Conservation (phyloP, 2,329 filamentous ascomycete species). For the Gyromitra esculenta region DNA sequence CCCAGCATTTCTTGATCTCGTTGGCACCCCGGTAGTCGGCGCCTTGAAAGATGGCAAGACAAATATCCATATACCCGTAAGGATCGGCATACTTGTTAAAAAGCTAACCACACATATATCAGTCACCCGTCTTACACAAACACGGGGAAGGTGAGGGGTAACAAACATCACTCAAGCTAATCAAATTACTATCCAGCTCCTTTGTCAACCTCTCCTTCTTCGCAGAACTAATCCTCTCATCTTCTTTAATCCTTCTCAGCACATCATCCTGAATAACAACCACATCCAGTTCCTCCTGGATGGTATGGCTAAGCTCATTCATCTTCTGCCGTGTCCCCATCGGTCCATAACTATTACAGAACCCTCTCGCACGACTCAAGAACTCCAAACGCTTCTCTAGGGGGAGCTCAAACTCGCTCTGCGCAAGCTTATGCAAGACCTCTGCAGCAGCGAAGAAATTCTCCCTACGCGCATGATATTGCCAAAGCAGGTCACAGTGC, state of each 20-base stretch:
- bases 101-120: constrained; percentile 67
- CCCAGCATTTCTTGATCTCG: constrained; percentile 86
- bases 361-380: constrained; percentile 88
- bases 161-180: constrained; percentile 78
- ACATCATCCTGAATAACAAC: constrained; percentile 96
- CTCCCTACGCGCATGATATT: constrained; percentile 86
- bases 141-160: background rate
- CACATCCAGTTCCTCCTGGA: constrained; percentile 86
- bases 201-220: constrained; percentile 72
- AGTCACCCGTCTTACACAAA: constrained; percentile 48
- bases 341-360: constrained; percentile 82
- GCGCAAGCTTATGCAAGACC: constrained; percentile 84
- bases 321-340: constrained; percentile 81
- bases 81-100: constrained; percentile 92
- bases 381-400: constrained; percentile 88
- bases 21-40: constrained; percentile 90
- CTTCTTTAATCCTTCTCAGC: constrained; percentile 77
- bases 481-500: constrained; percentile 90
- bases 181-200: constrained; percentile 79
- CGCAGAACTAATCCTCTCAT: constrained; percentile 73
- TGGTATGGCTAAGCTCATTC: constrained; percentile 84
- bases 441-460: constrained; percentile 86
- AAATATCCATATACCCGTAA: constrained; percentile 92
- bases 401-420: constrained; percentile 80
- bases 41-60: constrained; percentile 87